Percentiles rank a stretch among this genome's conserved stretches.
Evolutionary conservation across 768 basidiomycete species (phyloP).

Genomic region (Clitopilus hobsonii): DNA sequence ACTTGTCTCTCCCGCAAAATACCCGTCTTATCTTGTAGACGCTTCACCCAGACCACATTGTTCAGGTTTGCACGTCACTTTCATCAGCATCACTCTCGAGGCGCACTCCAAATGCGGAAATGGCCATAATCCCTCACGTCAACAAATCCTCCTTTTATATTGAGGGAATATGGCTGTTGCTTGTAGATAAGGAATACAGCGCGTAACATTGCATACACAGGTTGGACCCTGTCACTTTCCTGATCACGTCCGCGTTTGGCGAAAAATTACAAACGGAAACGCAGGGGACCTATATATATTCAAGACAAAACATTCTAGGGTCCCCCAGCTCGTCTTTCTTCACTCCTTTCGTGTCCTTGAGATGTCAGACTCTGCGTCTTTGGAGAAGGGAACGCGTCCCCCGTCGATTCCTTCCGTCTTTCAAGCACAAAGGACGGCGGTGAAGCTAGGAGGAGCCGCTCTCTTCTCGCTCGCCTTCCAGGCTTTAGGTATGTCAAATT

Average conservation of each 20-base stretch:
- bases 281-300: not conserved
- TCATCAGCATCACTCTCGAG: not conserved
- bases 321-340: not conserved
- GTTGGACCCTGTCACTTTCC: not conserved
- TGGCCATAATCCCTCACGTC: conserved; percentile 31
- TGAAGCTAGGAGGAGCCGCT: conserved; percentile 23
- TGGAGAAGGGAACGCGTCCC: conserved; percentile 18
- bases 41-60: no score
- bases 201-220: not conserved
- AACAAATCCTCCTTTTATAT: not conserved
- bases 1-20: not conserved
- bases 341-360: not conserved
- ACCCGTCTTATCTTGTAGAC: not conserved
- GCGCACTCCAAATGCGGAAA: conserved; percentile 3
- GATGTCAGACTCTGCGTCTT: conserved; percentile 14
- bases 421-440: conserved; percentile 25
- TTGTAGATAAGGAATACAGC: conserved; percentile 1
- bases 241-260: not conserved
- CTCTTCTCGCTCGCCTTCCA: conserved; percentile 29
- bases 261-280: not conserved
- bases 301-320: not conserved
- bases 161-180: not conserved
- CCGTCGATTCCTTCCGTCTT: not conserved
- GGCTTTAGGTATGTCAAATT: conserved; percentile 20
- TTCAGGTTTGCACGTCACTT: not conserved